Base-by-base conservation (phyloP, 2,329 filamentous ascomycete genomes). In the Coniochaeta ligniaria region DNA sequence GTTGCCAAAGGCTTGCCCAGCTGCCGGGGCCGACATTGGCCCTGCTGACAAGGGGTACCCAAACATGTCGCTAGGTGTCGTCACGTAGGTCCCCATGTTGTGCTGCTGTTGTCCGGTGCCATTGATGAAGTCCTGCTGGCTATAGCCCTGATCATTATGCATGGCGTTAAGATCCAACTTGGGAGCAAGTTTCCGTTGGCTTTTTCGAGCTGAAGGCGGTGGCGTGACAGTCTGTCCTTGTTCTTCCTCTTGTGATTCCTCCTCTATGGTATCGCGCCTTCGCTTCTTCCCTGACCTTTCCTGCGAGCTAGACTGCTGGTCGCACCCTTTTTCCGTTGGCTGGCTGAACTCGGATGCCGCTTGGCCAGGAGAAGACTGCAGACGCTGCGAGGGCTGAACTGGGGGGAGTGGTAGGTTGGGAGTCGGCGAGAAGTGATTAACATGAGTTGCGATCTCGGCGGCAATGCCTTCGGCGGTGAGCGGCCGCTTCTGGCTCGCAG, bases 31-130 rank as follows among this genome's bases (percentile, higher is more conserved):
- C n/a, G 84, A 83, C 71, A 87, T 52, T 31, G 47, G 47, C 22
- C 83, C 80, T 2, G 82, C 83, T n/a, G 84, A 83, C 71, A 87
- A 76, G 31, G 84, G 82, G 67, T 84, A 86, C 28, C 76, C 76
- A 68, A 86, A 87, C 71, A 87, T 76, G 65, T 87, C 84, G 60
- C 76, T 76, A 14, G 80, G 74, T 24, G 75, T 74, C 20, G 75
- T 74, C 65, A 81, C 76, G 64, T 80, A 79, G 12, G 71, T 70
- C 31, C 76, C 70, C 72, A 84, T 58, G n/a, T 56, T 38, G 8
- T 35, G 56, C 36, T 45, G 56, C 56, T 45, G 38, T 38, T 75
- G 50, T 80, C 78, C 55, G 73, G 73, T 65, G 82, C 79, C 60
- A 78, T 78, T 45, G 81, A 74, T n/a, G 62, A 83, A 82, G 67